Evolutionary conservation across 768 basidiomycete genomes (phyloP), one percentile per base, ranked within the genome.

Genomic region (Phlebiopsis gigantea): DNA sequence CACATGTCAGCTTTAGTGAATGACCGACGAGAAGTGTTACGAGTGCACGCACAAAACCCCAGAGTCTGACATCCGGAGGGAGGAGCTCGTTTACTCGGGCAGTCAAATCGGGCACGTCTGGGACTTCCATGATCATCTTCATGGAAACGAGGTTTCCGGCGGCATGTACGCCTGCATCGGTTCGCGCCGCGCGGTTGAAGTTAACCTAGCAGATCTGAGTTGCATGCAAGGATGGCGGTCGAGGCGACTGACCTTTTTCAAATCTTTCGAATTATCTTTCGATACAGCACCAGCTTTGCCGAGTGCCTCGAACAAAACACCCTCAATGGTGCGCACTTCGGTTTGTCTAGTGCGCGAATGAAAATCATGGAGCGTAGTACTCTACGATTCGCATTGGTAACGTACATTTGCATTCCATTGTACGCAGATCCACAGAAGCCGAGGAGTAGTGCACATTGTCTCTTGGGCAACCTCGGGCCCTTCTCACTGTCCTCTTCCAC

Each of bases 101-200:
- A 0, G 88, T 80, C 59, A 95, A 73, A 62, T 92, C 84, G 14
- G 77, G 73, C 5, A 88, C 77, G 12, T 81, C 88, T 2, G 92
- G 90, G 10, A 93, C 79, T 19, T 75, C 71, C 22, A 83, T 77
- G 65, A 97, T 97, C 79, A 96, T 80, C 71, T 97, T 97, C 65
- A 97, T 78, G 24, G 91, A 88, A 2, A 98, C 89, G 26, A 95
- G 74, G 68, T 99, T 99, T 9, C 95, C 90, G 22, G 94, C 94
- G 12, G 97, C 97, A 68, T 97, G 95, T 6, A 99, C 97, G 24
- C 97, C 97, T 1, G 95, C 91, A 69, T 99, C 97, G 1, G 97
- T 99, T 8, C 97, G 79, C 19, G 97, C 97, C 7, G 96, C 93
- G 28, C 97, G 83, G 21, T 82, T 85, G 12, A 98, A 81, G 47